Base-by-base conservation (phyloP, 768 basidiomycete genomes). In the Krasilnikovozyma curviuscula region DNA sequence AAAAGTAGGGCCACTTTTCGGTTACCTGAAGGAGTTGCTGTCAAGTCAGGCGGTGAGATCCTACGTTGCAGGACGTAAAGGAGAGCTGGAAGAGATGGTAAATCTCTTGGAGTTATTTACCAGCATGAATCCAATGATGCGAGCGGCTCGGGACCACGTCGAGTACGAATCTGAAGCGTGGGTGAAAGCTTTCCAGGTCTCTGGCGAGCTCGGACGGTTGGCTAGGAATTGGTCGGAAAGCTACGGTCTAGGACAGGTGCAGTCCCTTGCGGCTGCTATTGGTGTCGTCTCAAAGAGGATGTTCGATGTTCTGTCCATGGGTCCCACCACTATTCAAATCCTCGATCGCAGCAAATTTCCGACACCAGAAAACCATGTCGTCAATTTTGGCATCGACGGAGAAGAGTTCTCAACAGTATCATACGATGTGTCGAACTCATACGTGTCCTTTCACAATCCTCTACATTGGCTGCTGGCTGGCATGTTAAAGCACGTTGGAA, bases 81-180 rank as follows among this genome's bases (percentile, higher is more conserved):
- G 69, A 69, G 40, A 73, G 78, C 46, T 89, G 59, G 62, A 68
- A 31, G 73, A 78, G 44, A 80, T 89, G 54, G 72, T 79, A 9
- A 69, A 73, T 46, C 79, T 84, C 7, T 81, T 88, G 63, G 75
- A 79, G 55, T 68, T 95, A 37, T 98, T 97, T 70, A 82, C 84
- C 75, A 84, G 83, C 54, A 73, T 95, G 59, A 88, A 91, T 59
- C 79, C 88, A 2, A 86, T 88, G 64, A 77, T 78, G 56, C 75
- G 91, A 16, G 84, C 81, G 18, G 75, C 71, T 5, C 72, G 74
- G 25, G 79, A 69, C 44, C 93, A 97, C 56, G 76, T 98, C 57
- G 91, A 95, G 63, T 98, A 83, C 66, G 93, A 98, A 67, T 81
- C 81, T 27, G 93, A 98, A 55, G 80, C 81, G 18, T 93, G 89